phyloP scores from a whole-genome alignment of 2,329 filamentous ascomycete species.

The Onygenales sp. region DNA sequence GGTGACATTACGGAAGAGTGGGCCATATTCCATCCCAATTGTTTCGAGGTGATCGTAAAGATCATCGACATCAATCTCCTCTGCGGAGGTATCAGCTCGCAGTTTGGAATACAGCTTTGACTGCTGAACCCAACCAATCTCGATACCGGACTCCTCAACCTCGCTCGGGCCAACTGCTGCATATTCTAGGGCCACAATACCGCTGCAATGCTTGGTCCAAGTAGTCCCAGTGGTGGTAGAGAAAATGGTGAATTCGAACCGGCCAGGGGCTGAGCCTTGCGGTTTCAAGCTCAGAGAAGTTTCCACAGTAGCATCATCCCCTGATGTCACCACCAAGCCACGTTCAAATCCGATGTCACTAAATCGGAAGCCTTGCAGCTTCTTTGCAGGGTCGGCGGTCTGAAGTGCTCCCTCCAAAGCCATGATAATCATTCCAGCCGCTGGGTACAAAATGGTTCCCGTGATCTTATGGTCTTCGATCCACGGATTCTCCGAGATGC shows the following conservation, averaged over 20 bases:
- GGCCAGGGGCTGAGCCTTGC: not conserved
- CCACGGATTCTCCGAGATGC: conserved; percentile 20
- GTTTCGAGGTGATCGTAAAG: conserved; percentile 6
- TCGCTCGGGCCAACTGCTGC: not conserved
- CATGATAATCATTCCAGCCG: conserved; percentile 21
- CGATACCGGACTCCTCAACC: not conserved
- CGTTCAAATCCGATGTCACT: conserved; percentile 12
- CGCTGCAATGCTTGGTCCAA: conserved; percentile 1
- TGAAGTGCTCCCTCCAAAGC: conserved; percentile 19
- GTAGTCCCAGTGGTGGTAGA: not conserved
- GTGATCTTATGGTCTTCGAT: conserved; percentile 19
- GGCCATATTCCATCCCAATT: conserved; percentile 10
- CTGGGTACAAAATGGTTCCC: conserved; percentile 17
- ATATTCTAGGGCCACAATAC: not conserved
- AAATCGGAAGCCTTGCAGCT: conserved; percentile 9
- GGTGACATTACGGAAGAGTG: conserved; percentile 5
- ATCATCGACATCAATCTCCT: not conserved
- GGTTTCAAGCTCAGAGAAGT: not conserved
- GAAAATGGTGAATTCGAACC: not conserved
- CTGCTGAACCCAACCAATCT: not conserved
- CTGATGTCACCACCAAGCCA: not conserved
- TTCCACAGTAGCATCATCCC: not conserved
- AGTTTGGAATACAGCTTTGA: not conserved
- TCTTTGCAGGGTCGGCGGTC: not conserved
- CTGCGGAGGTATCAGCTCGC: not conserved